Base-by-base conservation (phyloP, 1,139 yeast genomes). In the Yamadazyma sp. region DNA sequence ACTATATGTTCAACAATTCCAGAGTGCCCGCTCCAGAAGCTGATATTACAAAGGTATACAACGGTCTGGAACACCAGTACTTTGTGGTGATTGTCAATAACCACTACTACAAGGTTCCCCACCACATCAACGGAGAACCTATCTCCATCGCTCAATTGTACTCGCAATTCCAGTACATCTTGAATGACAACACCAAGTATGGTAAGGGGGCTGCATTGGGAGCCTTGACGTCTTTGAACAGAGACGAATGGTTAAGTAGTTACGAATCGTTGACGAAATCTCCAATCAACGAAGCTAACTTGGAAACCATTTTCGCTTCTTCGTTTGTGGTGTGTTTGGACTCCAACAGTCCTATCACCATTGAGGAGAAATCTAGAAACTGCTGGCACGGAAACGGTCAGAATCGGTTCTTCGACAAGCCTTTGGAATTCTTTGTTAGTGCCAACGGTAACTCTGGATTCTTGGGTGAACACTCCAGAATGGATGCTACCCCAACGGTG, bases 401-500 rank as follows among this genome's bases (percentile, higher is more conserved):
- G 56, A 92, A 92, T 72, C 77, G 98, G 57, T 92, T 78, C 71
- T 90, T 77, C 62, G 97, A 92, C 70, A 92, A 92, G 71, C 95
- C 97, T 6, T 69, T 86, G 48, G 95, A 92, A 68, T 84, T 87
- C 59, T 78, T 89, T 49, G 79, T 92, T 40, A 70, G 86, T 46
- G 83, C 81, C 48, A 89, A 88, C 61, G 96, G 95, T 46, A 74
- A 81, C 50, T 86, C 96, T 15, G 97, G 97, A 1, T 90, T 89
- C 70, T 68, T 89, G 58, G 97, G 96, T 45, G 98, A 92, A 67
- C 98, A 92, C 69, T 88, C 97, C 24, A 86, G 80, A 73, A 92
- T 92, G 97, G 98, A 92, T 63, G 98, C 97, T 46, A 88, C 97
- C 15, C 96, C 97, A 54, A 92, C 96, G 27, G 82, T 87, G 53